These are phyloP conservation scores for Rhizoctonia solani DNA, from an alignment of 1,284 basidiomycete species.

Conservation along the genomic window DNA sequence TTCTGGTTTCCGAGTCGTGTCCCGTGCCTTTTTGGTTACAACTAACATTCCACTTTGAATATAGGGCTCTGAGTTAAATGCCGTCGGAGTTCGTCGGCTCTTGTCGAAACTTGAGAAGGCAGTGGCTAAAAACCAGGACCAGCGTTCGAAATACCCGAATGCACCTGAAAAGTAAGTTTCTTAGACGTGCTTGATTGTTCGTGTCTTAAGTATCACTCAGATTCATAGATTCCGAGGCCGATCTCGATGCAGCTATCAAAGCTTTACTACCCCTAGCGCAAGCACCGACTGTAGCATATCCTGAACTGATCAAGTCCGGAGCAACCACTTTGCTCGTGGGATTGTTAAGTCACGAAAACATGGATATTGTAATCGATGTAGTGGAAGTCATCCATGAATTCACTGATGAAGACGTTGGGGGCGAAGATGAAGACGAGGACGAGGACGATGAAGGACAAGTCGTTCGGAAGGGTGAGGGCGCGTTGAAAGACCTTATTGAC, in stretches of 20 bases:
- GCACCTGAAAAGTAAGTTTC: conserved; percentile 81
- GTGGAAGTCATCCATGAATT: conserved; percentile 91
- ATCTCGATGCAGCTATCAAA: conserved; percentile 87
- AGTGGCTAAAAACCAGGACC: conserved; percentile 91
- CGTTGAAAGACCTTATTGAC: conserved; percentile 73
- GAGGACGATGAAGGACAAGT: conserved; percentile 56
- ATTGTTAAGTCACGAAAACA: conserved; percentile 89
- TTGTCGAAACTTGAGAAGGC: conserved; percentile 85
- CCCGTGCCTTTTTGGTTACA: conserved; percentile 40
- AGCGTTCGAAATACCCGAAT: conserved; percentile 87
- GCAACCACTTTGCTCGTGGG: conserved; percentile 73
- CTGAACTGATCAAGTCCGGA: conserved; percentile 82
- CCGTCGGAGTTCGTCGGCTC: conserved; percentile 72
- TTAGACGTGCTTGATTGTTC: background rate
- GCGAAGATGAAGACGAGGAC: conserved; percentile 72
- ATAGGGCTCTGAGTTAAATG: conserved; percentile 67
- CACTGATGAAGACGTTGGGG: conserved; percentile 93
- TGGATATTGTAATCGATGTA: conserved; percentile 91
- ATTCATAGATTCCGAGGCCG: conserved; percentile 98
- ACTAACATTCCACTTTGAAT: background rate
- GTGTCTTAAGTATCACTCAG: conserved; percentile 50
- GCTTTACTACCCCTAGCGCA: conserved; percentile 88
- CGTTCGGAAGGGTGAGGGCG: conserved; percentile 58
- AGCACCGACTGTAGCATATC: conserved; percentile 80
- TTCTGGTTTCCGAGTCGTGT: conserved; percentile 34